Conservation (phyloP, 108 stramenopile species). For the Cyclotella choctawhatcheeana region DNA sequence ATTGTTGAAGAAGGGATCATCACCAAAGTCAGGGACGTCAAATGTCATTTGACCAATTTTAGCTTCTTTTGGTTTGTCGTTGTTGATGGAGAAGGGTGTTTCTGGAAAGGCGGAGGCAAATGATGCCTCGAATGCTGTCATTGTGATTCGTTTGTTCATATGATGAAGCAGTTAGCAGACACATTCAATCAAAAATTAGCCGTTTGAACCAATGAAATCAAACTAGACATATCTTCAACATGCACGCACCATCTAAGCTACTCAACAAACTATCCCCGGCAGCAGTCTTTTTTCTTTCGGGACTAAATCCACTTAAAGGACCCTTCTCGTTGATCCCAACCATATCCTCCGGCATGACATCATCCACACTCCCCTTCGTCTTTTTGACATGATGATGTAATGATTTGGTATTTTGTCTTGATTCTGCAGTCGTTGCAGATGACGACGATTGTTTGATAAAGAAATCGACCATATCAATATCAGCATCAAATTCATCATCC, state of each 20-base stretch:
- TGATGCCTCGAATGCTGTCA: conserved; percentile 81
- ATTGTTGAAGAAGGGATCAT: conserved; percentile 69
- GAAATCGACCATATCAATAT: conserved; percentile 53
- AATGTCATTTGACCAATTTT: conserved; percentile 47
- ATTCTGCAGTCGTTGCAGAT: background rate
- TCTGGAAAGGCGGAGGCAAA: conserved; percentile 74
- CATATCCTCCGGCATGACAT: conserved; percentile 43
- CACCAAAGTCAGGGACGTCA: conserved; percentile 59
- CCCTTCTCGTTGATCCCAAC: too few relatives aligned
- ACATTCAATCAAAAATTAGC: too few relatives aligned
- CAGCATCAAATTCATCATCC: conserved; percentile 52
- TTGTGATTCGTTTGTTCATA: too few relatives aligned
- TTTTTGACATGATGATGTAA: conserved; percentile 19
- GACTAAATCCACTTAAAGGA: conserved; percentile 17
- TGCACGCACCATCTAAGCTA: conserved; percentile 58
- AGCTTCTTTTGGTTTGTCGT: conserved; percentile 25
- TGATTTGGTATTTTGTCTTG: conserved; percentile 2
- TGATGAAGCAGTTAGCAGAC: too few relatives aligned
- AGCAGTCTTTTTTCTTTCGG: background rate
- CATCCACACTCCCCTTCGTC: conserved; percentile 23
- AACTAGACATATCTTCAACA: background rate
- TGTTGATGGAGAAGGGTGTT: conserved; percentile 54
- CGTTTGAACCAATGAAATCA: too few relatives aligned
- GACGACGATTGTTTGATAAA: conserved; percentile 30
- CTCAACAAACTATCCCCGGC: conserved; percentile 49